A percentile compares a stretch with the other conserved stretches of the same genome.
Conservation (phyloP, 306 rosid genomes). For the Gynostemma pentaphyllum region DNA sequence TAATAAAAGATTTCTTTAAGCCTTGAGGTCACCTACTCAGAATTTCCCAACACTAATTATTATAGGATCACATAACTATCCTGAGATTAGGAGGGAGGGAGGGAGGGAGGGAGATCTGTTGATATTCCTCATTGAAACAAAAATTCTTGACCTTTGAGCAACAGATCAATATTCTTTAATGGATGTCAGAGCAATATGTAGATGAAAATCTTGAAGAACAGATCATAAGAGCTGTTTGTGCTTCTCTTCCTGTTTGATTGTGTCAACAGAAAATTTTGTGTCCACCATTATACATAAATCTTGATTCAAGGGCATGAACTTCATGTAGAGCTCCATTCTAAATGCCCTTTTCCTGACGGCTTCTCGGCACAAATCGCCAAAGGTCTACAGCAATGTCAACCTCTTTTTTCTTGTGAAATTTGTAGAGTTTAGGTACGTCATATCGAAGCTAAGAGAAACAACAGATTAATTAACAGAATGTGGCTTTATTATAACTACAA, state of each 20-base stretch:
- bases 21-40: too few species aligned
- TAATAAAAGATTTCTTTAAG: too few species aligned
- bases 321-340: neutral
- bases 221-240: neutral
- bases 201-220: neutral
- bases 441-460: slow-evolving; percentile 56
- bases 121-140: neutral
- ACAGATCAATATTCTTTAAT: neutral
- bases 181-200: neutral
- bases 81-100: too few species aligned
- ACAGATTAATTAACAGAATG: slow-evolving; percentile 13
- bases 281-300: neutral
- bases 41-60: too few species aligned
- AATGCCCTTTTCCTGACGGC: neutral
- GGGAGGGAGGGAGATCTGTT: neutral
- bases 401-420: slow-evolving; percentile 84
- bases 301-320: neutral
- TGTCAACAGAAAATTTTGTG: neutral
- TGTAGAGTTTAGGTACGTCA: slow-evolving; percentile 61
- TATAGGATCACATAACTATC: too few species aligned
- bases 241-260: neutral
- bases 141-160: neutral
- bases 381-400: slow-evolving; percentile 83
- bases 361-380: slow-evolving; percentile 77
- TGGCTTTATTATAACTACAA: neutral